Percentiles rank a stretch among this genome's conserved stretches.
These are phyloP conservation scores for Trametes meyenii DNA, from an alignment of 768 basidiomycete species.

Conservation along the genomic window DNA sequence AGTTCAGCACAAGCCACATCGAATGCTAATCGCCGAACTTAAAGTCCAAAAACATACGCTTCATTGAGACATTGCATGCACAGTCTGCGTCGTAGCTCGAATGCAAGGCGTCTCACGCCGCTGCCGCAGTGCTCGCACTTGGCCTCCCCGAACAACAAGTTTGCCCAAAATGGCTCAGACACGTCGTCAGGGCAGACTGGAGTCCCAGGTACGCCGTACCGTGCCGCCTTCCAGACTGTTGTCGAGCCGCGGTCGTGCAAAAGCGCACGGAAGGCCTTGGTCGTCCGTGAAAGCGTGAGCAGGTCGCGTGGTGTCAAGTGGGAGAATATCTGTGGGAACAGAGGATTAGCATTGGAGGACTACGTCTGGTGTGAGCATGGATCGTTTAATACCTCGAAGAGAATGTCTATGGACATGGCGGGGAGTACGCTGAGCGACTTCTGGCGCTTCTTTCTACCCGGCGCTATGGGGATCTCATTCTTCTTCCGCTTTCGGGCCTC, in stretches of 20 bases:
- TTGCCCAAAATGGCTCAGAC: constrained; percentile 19
- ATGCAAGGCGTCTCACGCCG: not conserved
- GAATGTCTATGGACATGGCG: constrained; percentile 13
- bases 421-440: constrained; percentile 10
- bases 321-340: constrained; percentile 8
- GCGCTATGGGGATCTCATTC: not conserved
- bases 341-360: not conserved
- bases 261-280: constrained; percentile 17
- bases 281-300: constrained; percentile 13
- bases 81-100: not conserved
- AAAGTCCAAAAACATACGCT: not conserved
- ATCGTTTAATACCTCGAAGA: constrained; percentile 14
- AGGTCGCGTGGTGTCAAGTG: constrained; percentile 17
- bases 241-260: constrained; percentile 10
- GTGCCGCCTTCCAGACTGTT: constrained; percentile 13
- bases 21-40: no score
- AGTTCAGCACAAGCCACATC: no score
- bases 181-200: constrained; percentile 15
- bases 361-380: not conserved
- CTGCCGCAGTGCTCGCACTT: not conserved
- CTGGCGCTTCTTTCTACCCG: not conserved
- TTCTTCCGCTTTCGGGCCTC: not conserved
- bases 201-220: constrained; percentile 1
- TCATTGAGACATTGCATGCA: not conserved
- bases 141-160: constrained; percentile 7